Evolutionary conservation across 257 asterid species (phyloP).

Genomic region (Solanum pennellii): DNA sequence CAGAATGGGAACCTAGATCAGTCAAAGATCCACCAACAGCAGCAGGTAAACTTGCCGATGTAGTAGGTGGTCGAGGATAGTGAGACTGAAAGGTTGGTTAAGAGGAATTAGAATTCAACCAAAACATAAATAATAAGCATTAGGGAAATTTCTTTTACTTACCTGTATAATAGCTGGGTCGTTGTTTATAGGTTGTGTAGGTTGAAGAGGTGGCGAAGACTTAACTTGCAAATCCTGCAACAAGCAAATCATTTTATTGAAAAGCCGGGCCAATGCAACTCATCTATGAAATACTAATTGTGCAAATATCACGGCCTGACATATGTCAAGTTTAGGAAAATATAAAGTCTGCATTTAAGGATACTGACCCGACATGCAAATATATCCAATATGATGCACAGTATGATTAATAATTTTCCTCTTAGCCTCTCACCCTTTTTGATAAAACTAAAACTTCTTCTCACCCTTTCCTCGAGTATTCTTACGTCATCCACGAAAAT

Average conservation of each 20-base stretch:
- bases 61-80: slow-evolving; percentile 52
- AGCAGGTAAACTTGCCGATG: slow-evolving; percentile 59
- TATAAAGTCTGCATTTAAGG: background rate
- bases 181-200: slow-evolving; percentile 44
- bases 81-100: slow-evolving; percentile 68
- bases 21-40: slow-evolving; percentile 39
- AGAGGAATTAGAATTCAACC: background rate
- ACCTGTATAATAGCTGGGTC: slow-evolving; percentile 99
- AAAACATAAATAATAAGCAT: background rate
- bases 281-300: background rate
- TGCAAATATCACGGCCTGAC: background rate
- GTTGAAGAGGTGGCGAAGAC: slow-evolving; percentile 79
- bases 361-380: background rate
- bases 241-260: background rate
- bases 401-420: background rate
- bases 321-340: background rate
- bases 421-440: background rate
- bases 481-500: background rate
- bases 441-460: background rate
- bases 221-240: slow-evolving; percentile 93
- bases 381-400: background rate
- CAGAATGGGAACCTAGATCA: slow-evolving; percentile 48
- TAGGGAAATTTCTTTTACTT: slow-evolving; percentile 8
- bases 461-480: background rate
- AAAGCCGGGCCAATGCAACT: background rate